phyloP scores from a whole-genome alignment of 345 rosid genomes.

The Geranium rotundifolium region DNA sequence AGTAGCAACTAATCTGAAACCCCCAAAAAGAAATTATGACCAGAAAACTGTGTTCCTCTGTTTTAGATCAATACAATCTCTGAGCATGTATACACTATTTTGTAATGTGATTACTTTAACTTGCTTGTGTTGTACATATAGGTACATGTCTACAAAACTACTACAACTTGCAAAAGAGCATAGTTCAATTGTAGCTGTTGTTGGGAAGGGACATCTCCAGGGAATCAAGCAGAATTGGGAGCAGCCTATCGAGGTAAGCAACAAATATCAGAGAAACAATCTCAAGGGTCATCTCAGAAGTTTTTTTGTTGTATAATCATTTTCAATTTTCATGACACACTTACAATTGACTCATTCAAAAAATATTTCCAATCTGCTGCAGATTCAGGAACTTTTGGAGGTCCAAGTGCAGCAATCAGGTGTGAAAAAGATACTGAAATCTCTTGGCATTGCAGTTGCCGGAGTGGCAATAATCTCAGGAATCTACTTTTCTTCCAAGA shows the following conservation, averaged over 20 bases:
- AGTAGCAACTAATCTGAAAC: too few relatives aligned
- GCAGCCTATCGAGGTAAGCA: constrained; percentile 61
- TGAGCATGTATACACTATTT: too few relatives aligned
- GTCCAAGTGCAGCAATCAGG: constrained; percentile 38
- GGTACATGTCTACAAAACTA: constrained; percentile 84
- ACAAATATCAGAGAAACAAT: not conserved
- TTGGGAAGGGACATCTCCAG: constrained; percentile 88
- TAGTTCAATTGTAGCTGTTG: constrained; percentile 77
- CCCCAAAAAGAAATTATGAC: too few relatives aligned
- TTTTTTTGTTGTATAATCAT: too few relatives aligned
- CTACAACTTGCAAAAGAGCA: constrained; percentile 63
- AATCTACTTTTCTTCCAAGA: constrained; percentile 44
- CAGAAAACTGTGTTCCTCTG: too few relatives aligned
- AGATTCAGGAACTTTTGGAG: constrained; percentile 61
- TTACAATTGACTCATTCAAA: not conserved
- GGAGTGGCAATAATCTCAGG: constrained; percentile 69
- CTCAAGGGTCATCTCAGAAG: too few relatives aligned
- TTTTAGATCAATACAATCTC: too few relatives aligned
- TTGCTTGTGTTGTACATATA: constrained; percentile 13
- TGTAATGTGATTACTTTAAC: too few relatives aligned
- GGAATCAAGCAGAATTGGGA: constrained; percentile 86
- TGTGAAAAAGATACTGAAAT: constrained; percentile 38
- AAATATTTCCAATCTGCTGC: constrained; percentile 1
- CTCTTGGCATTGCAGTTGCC: constrained; percentile 52
- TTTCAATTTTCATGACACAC: not conserved